A percentile compares a stretch with the other conserved stretches of the same genome.
Conservation (phyloP, 495 filamentous ascomycete species). For the Penicillium soppii region DNA sequence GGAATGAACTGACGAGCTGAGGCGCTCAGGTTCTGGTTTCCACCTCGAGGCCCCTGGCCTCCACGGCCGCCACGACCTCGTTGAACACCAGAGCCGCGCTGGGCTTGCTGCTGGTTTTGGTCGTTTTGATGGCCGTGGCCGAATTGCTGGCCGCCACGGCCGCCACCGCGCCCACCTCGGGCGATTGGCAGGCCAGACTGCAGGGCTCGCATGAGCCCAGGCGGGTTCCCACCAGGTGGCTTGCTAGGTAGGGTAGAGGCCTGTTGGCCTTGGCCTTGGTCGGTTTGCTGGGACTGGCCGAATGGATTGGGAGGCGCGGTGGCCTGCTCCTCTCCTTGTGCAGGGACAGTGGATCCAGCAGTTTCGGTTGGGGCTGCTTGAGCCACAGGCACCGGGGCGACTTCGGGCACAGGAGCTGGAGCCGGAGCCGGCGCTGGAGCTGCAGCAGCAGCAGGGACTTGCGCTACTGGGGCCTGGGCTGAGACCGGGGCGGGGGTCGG, state of each 20-base stretch:
- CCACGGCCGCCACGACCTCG: conserved; percentile 46
- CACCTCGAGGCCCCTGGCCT: conserved; percentile 47
- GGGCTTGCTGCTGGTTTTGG: conserved; percentile 18
- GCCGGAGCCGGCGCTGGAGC: not conserved
- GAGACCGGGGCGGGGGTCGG: conserved; percentile 8
- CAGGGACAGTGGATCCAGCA: conserved; percentile 14
- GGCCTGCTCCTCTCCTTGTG: conserved; percentile 11
- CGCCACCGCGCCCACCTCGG: conserved; percentile 34
- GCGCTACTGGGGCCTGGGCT: conserved; percentile 9
- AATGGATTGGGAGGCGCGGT: conserved; percentile 30
- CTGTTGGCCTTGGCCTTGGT: conserved; percentile 33
- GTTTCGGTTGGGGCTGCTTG: conserved; percentile 13
- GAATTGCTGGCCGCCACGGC: conserved; percentile 33
- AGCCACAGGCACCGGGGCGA: not conserved
- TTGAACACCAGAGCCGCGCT: conserved; percentile 43
- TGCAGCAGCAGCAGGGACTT: not conserved
- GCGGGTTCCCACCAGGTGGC: conserved; percentile 35
- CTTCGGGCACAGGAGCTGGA: not conserved
- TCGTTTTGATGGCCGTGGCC: conserved; percentile 29
- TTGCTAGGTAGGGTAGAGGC: conserved; percentile 34
- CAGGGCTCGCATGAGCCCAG: conserved; percentile 38
- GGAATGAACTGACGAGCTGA: conserved; percentile 62
- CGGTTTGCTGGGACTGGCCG: conserved; percentile 27
- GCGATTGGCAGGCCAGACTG: conserved; percentile 54
- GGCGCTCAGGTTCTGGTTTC: conserved; percentile 45